Evolutionary conservation across 352 stramenopile genomes (phyloP).

Genomic region (Achlya hypogyna): DNA sequence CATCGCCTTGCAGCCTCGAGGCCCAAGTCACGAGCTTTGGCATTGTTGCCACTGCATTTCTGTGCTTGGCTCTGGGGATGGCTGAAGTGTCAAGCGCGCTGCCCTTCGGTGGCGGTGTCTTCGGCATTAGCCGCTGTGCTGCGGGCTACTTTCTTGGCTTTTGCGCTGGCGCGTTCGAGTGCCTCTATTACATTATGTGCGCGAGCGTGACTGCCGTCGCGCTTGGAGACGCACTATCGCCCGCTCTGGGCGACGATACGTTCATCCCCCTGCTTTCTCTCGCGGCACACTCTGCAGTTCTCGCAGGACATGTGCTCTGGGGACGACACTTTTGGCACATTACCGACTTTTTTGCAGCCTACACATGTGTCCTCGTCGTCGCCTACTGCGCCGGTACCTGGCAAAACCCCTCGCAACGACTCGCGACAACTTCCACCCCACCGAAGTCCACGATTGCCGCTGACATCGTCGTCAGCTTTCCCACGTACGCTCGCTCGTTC

Average conservation of each 20-base stretch:
- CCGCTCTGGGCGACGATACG: neutral
- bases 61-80: constrained; percentile 32
- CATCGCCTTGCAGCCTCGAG: neutral
- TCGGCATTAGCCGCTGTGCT: constrained; percentile 31
- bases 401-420: too few species aligned
- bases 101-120: constrained; percentile 35
- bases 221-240: neutral
- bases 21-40: neutral
- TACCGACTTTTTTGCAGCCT: neutral
- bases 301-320: neutral
- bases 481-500: neutral
- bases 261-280: neutral
- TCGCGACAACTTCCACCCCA: too few species aligned
- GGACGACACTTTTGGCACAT: neutral
- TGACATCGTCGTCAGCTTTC: neutral
- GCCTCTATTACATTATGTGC: constrained; percentile 36
- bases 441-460: neutral
- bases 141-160: constrained; percentile 35
- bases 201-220: constrained; percentile 1
- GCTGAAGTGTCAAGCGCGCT: constrained; percentile 36
- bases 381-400: neutral
- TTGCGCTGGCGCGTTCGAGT: constrained; percentile 37
- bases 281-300: neutral
- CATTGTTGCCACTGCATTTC: constrained; percentile 23
- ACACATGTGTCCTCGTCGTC: neutral